Evolutionary conservation across 352 stramenopile species (phyloP), one percentile per base, ranked within the genome.

Genomic region (Phytophthora multivora): DNA sequence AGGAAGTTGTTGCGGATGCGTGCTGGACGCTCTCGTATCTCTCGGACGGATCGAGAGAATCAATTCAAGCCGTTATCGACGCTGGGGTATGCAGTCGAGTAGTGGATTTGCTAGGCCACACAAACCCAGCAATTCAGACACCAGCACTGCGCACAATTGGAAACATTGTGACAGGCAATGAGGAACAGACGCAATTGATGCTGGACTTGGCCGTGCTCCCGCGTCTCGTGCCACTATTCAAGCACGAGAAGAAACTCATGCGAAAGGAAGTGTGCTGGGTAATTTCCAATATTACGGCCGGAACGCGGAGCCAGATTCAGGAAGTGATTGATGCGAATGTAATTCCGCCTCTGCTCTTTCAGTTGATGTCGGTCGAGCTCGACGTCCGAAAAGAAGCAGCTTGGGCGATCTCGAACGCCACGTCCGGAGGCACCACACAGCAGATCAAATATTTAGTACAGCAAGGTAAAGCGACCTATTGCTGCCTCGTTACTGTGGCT

Each of bases 11-110:
- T 16, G 99, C 97, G 2, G 97, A 99, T 69, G 97, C 98, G n/a
- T 99, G 97, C 73, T 99, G 98, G 97, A 97, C 97, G 18, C 85
- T 99, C 12, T 98, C 88, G 11, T 99, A 99, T 70, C 74, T 99
- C 5, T 98, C 87, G n/a, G 97, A 99, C 72, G 97, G 97, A 42
- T 84, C 91, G 5, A 98, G 98, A 51, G 95, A 99, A 59, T 98
- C 98, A 64, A 98, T 99, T 64, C 97, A 99, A 70, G 95, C 95
- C 1, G 96, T 99, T 41, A 97, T 99, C 54, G 96, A 99, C 63
- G 88, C 93, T 25, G 96, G 97, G 23, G 96, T 99, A 6, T 97
- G 93, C 65, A 83, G 81, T 45, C 85, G 96, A 31, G 68, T 99
- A 19, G 93, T 99, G 16, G 96, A 99, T 54, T 79, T 99, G 30